Percentiles rank a stretch among this genome's conserved stretches.
phyloP scores from a whole-genome alignment of 371 early-diverging fungal species.

The Mucor plumbeus region DNA sequence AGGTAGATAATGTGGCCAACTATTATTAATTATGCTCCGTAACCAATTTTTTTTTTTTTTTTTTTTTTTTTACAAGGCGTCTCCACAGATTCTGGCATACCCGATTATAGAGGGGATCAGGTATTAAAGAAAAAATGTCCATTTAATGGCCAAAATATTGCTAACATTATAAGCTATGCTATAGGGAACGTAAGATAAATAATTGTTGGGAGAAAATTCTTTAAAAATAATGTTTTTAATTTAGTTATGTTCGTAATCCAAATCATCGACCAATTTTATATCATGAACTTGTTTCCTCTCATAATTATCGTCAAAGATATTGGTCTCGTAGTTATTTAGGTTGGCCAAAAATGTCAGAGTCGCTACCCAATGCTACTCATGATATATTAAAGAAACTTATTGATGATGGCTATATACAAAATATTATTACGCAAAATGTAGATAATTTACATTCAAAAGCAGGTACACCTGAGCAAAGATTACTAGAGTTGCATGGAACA shows the following conservation, averaged over 20 bases:
- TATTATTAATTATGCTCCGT: background rate
- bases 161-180: background rate
- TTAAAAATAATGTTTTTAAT: background rate
- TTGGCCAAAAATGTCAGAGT: slow-evolving; percentile 68
- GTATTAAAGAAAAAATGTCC: slow-evolving; percentile 24
- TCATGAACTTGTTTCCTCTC: slow-evolving; percentile 69
- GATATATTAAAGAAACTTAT: slow-evolving; percentile 61
- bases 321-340: slow-evolving; percentile 94
- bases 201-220: background rate
- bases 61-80: slow-evolving; percentile 50
- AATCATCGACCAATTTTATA: slow-evolving; percentile 83
- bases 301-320: slow-evolving; percentile 79
- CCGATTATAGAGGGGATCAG: slow-evolving; percentile 87
- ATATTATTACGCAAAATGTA: slow-evolving; percentile 92
- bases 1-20: slow-evolving; percentile 30
- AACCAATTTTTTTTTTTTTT: no score
- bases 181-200: slow-evolving; percentile 21
- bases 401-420: slow-evolving; percentile 37
- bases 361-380: slow-evolving; percentile 81
- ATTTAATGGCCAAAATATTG: background rate
- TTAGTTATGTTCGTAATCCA: slow-evolving; percentile 76
- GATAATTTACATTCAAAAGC: slow-evolving; percentile 79
- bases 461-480: slow-evolving; percentile 42
- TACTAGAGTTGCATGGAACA: slow-evolving; percentile 89
- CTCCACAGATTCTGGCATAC: slow-evolving; percentile 84